Conservation (phyloP, 257 asterid genomes). For the Jaltomata sinuosa region DNA sequence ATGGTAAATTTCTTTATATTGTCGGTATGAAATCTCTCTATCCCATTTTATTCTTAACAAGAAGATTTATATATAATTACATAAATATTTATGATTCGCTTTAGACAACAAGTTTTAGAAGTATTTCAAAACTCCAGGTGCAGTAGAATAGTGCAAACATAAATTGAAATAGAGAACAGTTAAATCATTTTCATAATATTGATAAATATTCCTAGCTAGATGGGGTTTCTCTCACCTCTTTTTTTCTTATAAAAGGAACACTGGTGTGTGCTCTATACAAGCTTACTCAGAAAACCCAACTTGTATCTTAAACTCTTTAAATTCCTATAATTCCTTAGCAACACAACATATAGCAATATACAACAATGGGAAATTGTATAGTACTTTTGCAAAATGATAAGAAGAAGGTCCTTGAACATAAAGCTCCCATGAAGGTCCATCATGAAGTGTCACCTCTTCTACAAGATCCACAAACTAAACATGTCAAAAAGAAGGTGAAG, state of each 20-base stretch:
- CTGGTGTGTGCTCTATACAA: neutral
- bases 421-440: conserved; percentile 37
- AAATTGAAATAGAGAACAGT: too few species aligned
- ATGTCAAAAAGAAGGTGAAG: conserved; percentile 19
- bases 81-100: too few species aligned
- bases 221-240: too few species aligned
- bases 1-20: too few species aligned
- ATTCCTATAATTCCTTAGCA: neutral
- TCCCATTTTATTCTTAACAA: too few species aligned
- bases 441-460: conserved; percentile 31
- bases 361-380: conserved; percentile 49
- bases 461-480: conserved; percentile 12
- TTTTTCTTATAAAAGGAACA: neutral
- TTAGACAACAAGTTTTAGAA: too few species aligned
- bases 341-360: conserved; percentile 3
- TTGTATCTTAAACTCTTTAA: neutral
- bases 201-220: too few species aligned
- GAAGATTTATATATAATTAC: too few species aligned
- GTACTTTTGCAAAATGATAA: conserved; percentile 36
- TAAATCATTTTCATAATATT: too few species aligned
- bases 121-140: too few species aligned
- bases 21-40: too few species aligned
- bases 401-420: conserved; percentile 45
- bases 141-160: too few species aligned
- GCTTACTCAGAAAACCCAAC: neutral